A percentile compares a stretch with the other conserved stretches of the same genome.
phyloP scores from a whole-genome alignment of 108 stramenopile genomes.

The Cyclotella choctawhatcheeana region DNA sequence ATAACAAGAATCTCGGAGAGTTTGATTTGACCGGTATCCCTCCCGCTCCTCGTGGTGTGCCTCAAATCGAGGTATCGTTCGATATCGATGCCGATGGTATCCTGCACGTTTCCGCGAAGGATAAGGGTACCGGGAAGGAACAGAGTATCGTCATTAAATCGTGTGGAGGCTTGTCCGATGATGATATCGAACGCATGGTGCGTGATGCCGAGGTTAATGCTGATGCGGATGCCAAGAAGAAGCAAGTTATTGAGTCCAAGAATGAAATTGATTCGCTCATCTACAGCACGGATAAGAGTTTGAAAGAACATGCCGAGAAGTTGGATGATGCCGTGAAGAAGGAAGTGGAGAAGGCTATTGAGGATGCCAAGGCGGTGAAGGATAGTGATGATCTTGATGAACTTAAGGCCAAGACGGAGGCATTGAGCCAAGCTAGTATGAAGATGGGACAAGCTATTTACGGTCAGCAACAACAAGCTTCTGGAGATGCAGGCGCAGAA shows the following conservation, averaged over 20 bases:
- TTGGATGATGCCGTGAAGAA: slow-evolving; percentile 92
- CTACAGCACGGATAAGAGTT: slow-evolving; percentile 88
- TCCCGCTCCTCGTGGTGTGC: slow-evolving; percentile 98
- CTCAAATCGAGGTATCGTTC: slow-evolving; percentile 99
- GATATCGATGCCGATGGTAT: slow-evolving; percentile 99
- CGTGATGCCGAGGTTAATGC: slow-evolving; percentile 98
- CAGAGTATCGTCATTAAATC: slow-evolving; percentile 98
- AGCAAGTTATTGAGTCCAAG: slow-evolving; percentile 93
- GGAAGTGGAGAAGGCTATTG: slow-evolving; percentile 92
- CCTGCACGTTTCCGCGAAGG: slow-evolving; percentile 97
- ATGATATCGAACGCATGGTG: slow-evolving; percentile 99
- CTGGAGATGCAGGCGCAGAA: slow-evolving; percentile 38
- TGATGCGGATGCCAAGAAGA: slow-evolving; percentile 92
- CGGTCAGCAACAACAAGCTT: slow-evolving; percentile 70
- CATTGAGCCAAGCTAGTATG: slow-evolving; percentile 89
- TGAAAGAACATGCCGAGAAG: slow-evolving; percentile 94
- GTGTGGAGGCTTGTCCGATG: slow-evolving; percentile 95
- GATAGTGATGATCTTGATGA: slow-evolving; percentile 90
- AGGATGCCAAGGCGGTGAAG: slow-evolving; percentile 85
- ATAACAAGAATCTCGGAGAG: slow-evolving; percentile 98
- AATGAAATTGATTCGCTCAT: slow-evolving; percentile 97
- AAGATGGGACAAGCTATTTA: slow-evolving; percentile 99
- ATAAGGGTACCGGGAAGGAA: slow-evolving; percentile 99
- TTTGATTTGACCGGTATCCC: slow-evolving; percentile 99
- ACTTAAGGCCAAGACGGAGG: slow-evolving; percentile 92